Evolutionary conservation across 1,284 basidiomycete genomes (phyloP).

Genomic region (Schizophyllum commune): DNA sequence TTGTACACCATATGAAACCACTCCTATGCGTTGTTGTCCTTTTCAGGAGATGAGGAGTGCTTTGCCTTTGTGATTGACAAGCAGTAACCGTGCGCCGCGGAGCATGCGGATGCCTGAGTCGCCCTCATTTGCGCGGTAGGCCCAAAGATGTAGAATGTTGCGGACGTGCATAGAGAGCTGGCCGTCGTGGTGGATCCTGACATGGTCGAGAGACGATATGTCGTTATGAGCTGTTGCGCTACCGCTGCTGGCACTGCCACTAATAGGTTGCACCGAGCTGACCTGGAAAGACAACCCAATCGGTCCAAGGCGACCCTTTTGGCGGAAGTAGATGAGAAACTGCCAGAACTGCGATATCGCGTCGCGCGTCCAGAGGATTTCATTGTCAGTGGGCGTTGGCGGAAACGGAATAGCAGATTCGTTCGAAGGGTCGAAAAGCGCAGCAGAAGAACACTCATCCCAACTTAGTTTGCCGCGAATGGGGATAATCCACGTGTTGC

Average conservation of each 20-base stretch:
- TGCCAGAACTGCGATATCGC: conserved; percentile 44
- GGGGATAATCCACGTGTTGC: conserved; percentile 58
- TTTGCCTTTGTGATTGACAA: conserved; percentile 36
- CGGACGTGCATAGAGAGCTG: conserved; percentile 40
- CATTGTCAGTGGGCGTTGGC: conserved; percentile 10
- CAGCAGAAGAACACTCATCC: conserved; percentile 37
- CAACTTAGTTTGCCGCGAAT: conserved; percentile 49
- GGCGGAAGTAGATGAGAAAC: conserved; percentile 37
- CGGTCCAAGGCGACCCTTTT: conserved; percentile 33
- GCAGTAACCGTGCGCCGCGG: conserved; percentile 32
- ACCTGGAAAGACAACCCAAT: conserved; percentile 48
- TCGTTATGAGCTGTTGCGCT: conserved; percentile 2
- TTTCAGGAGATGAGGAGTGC: conserved; percentile 32
- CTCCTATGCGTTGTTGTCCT: no score
- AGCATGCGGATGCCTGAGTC: conserved; percentile 25
- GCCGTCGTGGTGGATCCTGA: conserved; percentile 58
- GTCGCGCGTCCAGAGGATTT: conserved; percentile 43
- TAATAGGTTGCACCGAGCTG: conserved; percentile 6
- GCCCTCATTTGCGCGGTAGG: conserved; percentile 16
- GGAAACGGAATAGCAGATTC: conserved; percentile 13
- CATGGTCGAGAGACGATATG: conserved; percentile 33
- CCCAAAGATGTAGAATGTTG: conserved; percentile 46
- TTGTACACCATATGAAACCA: no score
- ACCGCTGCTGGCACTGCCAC: background rate
- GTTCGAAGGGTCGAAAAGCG: conserved; percentile 24